These are phyloP conservation scores for Ceratobasidium sp. DNA, from an alignment of 1,284 basidiomycete species.

Conservation along the genomic window DNA sequence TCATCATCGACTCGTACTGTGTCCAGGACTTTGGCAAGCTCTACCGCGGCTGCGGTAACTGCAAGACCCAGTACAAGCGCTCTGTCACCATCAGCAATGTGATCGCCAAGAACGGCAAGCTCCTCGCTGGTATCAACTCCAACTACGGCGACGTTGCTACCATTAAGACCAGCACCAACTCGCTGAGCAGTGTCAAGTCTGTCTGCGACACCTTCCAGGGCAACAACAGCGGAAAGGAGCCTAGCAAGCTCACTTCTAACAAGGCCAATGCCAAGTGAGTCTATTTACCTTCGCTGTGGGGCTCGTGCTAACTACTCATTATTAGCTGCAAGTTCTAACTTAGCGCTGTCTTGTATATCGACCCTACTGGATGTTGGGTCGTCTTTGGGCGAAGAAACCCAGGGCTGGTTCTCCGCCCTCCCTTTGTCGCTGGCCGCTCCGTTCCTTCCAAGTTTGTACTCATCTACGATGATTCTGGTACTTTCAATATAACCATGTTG, in stretches of 20 bases:
- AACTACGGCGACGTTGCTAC: conserved; percentile 40
- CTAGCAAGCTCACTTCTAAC: conserved; percentile 38
- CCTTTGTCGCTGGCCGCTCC: background rate
- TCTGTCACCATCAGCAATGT: conserved; percentile 45
- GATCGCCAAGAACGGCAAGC: conserved; percentile 36
- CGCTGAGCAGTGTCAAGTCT: conserved; percentile 35
- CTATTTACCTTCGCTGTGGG: background rate
- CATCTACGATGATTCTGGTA: background rate
- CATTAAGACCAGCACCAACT: conserved; percentile 30
- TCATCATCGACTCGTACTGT: conserved; percentile 10
- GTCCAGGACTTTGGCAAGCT: conserved; percentile 14
- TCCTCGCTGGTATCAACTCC: conserved; percentile 39
- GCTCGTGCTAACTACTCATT: background rate
- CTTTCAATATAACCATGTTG: background rate
- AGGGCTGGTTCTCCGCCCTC: background rate
- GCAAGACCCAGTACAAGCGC: conserved; percentile 43
- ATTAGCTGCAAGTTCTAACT: background rate
- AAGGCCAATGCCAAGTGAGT: conserved; percentile 32
- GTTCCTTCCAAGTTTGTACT: background rate
- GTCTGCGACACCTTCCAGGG: conserved; percentile 37
- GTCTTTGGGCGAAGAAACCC: background rate
- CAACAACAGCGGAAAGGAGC: conserved; percentile 37
- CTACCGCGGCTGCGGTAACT: conserved; percentile 42
- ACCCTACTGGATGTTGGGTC: background rate
- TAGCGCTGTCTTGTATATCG: background rate